Evolutionary conservation across 306 rosid genomes (phyloP).

Genomic region (Cicer pinnatifidum): DNA sequence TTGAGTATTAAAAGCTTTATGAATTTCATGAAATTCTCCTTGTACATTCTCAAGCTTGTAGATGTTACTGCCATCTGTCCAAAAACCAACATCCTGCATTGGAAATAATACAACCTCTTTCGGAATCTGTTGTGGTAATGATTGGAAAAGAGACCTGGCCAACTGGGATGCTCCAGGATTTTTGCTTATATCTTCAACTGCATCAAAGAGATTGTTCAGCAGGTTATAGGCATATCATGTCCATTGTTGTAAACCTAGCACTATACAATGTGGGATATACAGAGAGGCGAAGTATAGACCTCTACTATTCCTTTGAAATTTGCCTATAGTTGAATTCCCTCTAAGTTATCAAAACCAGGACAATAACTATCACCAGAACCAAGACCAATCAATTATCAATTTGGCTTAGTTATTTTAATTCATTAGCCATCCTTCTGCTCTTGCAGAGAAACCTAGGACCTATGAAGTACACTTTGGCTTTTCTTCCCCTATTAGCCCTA

Average conservation of each 20-base stretch:
- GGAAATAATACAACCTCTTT: conserved; percentile 64
- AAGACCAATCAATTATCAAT: conserved; percentile 11
- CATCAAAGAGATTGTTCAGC: conserved; percentile 79
- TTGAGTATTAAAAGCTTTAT: conserved; percentile 62
- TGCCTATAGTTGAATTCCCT: conserved; percentile 2
- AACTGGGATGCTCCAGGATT: conserved; percentile 80
- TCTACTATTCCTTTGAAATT: conserved; percentile 15
- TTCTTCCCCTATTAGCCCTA: conserved; percentile 13
- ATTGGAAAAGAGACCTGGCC: conserved; percentile 95
- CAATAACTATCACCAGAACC: conserved; percentile 2
- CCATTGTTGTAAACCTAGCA: conserved; percentile 50
- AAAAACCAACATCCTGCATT: conserved; percentile 67
- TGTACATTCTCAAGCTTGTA: conserved; percentile 68
- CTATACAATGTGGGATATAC: conserved; percentile 26
- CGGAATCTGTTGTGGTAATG: conserved; percentile 67
- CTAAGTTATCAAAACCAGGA: conserved; percentile 38
- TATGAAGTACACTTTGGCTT: neutral
- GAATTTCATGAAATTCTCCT: conserved; percentile 73
- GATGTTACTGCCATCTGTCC: conserved; percentile 64
- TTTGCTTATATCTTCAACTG: conserved; percentile 86
- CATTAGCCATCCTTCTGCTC: neutral
- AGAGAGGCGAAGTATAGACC: conserved; percentile 30
- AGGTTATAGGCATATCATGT: conserved; percentile 49
- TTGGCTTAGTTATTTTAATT: neutral
- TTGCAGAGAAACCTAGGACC: neutral